Base-by-base conservation (phyloP, 2,329 filamentous ascomycete species). In the Diatrype stigma region DNA sequence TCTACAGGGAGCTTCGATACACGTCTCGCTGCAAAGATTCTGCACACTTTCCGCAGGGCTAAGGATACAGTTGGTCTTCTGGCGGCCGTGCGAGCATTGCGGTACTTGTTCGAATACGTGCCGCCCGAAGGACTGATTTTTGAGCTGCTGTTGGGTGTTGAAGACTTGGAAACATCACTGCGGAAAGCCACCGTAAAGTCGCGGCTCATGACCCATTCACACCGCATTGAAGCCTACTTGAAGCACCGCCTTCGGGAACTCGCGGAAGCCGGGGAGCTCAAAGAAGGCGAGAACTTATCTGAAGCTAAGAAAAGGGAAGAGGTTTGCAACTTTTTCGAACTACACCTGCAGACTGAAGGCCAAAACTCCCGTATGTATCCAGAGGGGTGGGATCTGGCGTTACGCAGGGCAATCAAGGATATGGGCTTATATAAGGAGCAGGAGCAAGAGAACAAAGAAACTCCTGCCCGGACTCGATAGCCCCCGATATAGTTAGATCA, bases 41-140 rank as follows among this genome's bases (percentile, higher is more conserved):
- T 79, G 12, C 77, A 79, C 59, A 75, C 75, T 1, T 78, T 79
- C 63, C 75, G 76, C 44, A 71, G 72, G 28, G 58, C 77, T 3
- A 56, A 67, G 22, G 77, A 80, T 55, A 58, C 61, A n/a, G 58
- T 67, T 5, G 77, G 77, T 44, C 66, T 78, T 47, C 60, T 78
- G 40, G 67, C 78, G 6, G 74, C 76, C 8, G 68, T 77, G 45
- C 67, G 70, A 23, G 67, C 71, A 19, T 65, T 80, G 23, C 69
- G 69, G 40, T 67, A 72, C 32, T 49, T 72, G 3, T 76, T 79
- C 54, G 57, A 65, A 26, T 78, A 76, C 57, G 54, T 68, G 3
- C 74, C 74, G 2, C 62, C 75, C 0, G 76, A 78, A 51, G 64
- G 70, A 14, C 67, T 79, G 48, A 71, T 72, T 28, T 62, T 80